phyloP scores from a whole-genome alignment of 345 rosid species.

The Alliaria petiolata region DNA sequence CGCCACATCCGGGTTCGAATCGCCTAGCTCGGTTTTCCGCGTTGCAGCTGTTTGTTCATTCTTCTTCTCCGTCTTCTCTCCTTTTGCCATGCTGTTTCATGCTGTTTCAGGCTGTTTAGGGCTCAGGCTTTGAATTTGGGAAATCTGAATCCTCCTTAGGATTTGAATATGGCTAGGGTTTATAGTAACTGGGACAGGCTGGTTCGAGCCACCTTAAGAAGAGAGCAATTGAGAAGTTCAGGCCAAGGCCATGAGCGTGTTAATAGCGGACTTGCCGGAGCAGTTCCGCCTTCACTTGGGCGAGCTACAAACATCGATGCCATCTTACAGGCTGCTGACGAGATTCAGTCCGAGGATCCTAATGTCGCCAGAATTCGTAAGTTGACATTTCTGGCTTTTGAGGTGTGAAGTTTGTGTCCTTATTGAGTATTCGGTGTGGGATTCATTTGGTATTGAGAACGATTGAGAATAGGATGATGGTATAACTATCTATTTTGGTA shows the following conservation, averaged over 20 bases:
- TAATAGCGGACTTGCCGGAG: slow-evolving; percentile 73
- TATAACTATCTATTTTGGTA: no score
- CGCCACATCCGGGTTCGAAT: slow-evolving; percentile 25
- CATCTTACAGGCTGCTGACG: slow-evolving; percentile 91
- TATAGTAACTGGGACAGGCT: slow-evolving; percentile 76
- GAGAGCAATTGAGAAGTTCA: slow-evolving; percentile 68
- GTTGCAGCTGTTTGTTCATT: background rate
- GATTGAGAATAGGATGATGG: no score
- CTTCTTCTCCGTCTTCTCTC: background rate
- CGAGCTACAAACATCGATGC: slow-evolving; percentile 82
- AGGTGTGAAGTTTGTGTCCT: background rate
- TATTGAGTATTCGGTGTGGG: background rate
- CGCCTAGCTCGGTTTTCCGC: slow-evolving; percentile 1
- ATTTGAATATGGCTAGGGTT: slow-evolving; percentile 60
- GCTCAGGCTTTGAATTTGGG: background rate
- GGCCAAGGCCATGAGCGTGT: slow-evolving; percentile 58
- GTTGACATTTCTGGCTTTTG: background rate
- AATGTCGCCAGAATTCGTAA: slow-evolving; percentile 77
- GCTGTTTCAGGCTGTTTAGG: slow-evolving; percentile 13
- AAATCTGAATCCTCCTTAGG: slow-evolving; percentile 21
- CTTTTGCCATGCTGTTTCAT: slow-evolving; percentile 12
- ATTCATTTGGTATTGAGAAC: background rate
- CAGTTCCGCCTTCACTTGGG: slow-evolving; percentile 82
- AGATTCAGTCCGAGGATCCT: slow-evolving; percentile 83
- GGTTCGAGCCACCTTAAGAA: slow-evolving; percentile 76